These are phyloP conservation scores for Pythium oligandrum DNA, from an alignment of 352 stramenopile species.

Conservation along the genomic window DNA sequence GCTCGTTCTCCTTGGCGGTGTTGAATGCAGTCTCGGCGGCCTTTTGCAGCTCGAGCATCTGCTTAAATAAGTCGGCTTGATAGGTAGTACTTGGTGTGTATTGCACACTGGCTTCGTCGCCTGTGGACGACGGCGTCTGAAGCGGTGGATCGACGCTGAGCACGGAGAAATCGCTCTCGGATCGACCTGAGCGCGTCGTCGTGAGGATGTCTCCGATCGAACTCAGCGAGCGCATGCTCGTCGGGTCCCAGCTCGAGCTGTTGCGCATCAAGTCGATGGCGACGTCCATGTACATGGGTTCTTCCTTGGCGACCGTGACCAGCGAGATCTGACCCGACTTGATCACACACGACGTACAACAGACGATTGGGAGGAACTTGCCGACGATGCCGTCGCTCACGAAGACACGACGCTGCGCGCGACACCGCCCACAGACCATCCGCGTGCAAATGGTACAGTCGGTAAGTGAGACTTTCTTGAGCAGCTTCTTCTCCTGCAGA, in stretches of 20 bases:
- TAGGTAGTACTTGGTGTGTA: no score
- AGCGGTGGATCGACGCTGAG: neutral
- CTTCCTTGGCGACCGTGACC: neutral
- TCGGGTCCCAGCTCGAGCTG: slow-evolving; percentile 6
- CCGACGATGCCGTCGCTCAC: slow-evolving; percentile 24
- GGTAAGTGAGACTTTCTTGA: slow-evolving; percentile 22
- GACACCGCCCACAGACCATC: slow-evolving; percentile 42
- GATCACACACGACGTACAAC: slow-evolving; percentile 36
- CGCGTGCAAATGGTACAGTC: slow-evolving; percentile 44
- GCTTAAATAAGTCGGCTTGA: slow-evolving; percentile 3
- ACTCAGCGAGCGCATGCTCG: neutral
- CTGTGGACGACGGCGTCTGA: no score
- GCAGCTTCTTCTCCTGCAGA: slow-evolving; percentile 27
- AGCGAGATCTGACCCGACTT: slow-evolving; percentile 13
- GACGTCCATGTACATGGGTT: slow-evolving; percentile 7
- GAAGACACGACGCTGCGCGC: slow-evolving; percentile 39
- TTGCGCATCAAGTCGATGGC: slow-evolving; percentile 6
- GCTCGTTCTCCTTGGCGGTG: slow-evolving; percentile 31
- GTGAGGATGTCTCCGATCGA: no score
- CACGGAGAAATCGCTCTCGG: slow-evolving; percentile 2
- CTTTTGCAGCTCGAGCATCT: slow-evolving; percentile 33
- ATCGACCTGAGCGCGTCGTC: neutral
- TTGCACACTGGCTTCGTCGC: no score
- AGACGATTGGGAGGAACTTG: slow-evolving; percentile 20
- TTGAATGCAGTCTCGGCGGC: slow-evolving; percentile 30